Evolutionary conservation across 2,329 filamentous ascomycete genomes (phyloP), one percentile per base, ranked within the genome.

Genomic region (Ophiostoma himal-ulmi): DNA sequence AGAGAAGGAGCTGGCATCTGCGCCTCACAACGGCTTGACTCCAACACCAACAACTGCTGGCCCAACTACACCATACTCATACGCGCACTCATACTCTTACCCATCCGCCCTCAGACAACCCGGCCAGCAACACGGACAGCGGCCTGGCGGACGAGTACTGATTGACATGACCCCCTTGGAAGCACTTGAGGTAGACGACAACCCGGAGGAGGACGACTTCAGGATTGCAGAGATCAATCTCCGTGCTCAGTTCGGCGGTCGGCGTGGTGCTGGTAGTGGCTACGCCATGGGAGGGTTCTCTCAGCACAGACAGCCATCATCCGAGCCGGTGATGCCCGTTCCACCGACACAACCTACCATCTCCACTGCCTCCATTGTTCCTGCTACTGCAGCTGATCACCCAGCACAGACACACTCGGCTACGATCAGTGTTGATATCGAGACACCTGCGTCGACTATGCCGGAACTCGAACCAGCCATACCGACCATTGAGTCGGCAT

Each of bases 151-250:
- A 20, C 26, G 57, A 30, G 57, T 62, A 13, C 26, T 62, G 2
- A 62, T 39, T 11, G 62, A 65, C 34, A 65, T 65, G 65, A 67
- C n/a, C 3, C 41, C 52, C 0, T 48, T 36, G 1, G 68, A 68
- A 2, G 44, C 39, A 0, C 34, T 72, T 17, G 70, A 72, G 20
- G 70, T 71, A 1, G 71, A 70, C 70, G 65, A 69, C 5, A 54
- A 62, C 44, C 68, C 30, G 7, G 68, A 68, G 7, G 69, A 30
- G 44, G 62, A 64, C 26, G 64, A 57, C n/a, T 13, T n/a, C 4
- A 22, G 10, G n/a, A 10, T 65, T 2, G n/a, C 36, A 17, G 62
- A 39, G 34, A 65, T 39, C 36, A 5, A 22, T 20, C 36, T 65
- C 1, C 62, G 62, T 8, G 62, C 20, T 11, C 62, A n/a, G 34